A percentile compares a stretch with the other conserved stretches of the same genome.
Evolutionary conservation across 208 protist genomes (phyloP).

Genomic region (Acanthamoeba healyi): DNA sequence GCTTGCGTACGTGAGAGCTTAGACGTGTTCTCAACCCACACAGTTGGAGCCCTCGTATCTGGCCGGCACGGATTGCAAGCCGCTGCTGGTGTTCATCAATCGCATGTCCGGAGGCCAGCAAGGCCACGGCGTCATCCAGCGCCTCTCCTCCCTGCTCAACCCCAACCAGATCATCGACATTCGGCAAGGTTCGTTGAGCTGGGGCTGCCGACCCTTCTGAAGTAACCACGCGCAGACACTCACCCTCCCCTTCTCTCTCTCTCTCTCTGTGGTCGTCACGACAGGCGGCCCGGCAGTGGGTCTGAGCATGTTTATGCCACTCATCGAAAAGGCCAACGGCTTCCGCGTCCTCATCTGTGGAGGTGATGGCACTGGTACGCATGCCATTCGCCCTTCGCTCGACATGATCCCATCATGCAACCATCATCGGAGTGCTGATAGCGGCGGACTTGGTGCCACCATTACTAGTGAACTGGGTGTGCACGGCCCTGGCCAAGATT

Average conservation of each 20-base stretch:
- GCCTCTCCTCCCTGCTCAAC: slow-evolving; percentile 26
- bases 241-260: neutral
- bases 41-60: neutral
- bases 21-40: too few species aligned
- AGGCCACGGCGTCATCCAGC: slow-evolving; percentile 48
- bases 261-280: neutral
- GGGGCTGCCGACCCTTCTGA: too few species aligned
- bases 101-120: slow-evolving; percentile 50
- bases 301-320: slow-evolving; percentile 34
- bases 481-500: slow-evolving; percentile 41
- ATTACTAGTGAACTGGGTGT: slow-evolving; percentile 38
- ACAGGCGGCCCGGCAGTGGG: slow-evolving; percentile 27
- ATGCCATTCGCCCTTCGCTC: too few species aligned
- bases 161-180: slow-evolving; percentile 58
- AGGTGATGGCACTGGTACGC: slow-evolving; percentile 45
- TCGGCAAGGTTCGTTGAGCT: slow-evolving; percentile 18
- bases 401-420: neutral
- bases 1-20: too few species aligned
- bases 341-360: slow-evolving; percentile 52
- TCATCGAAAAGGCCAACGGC: slow-evolving; percentile 58
- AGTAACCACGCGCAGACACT: too few species aligned
- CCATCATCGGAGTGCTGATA: neutral
- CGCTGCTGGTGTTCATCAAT: slow-evolving; percentile 49
- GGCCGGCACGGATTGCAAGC: slow-evolving; percentile 19
- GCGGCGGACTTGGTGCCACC: neutral